Evolutionary conservation across 1,284 basidiomycete genomes (phyloP).

Genomic region (Filobasidium uniguttulatum): DNA sequence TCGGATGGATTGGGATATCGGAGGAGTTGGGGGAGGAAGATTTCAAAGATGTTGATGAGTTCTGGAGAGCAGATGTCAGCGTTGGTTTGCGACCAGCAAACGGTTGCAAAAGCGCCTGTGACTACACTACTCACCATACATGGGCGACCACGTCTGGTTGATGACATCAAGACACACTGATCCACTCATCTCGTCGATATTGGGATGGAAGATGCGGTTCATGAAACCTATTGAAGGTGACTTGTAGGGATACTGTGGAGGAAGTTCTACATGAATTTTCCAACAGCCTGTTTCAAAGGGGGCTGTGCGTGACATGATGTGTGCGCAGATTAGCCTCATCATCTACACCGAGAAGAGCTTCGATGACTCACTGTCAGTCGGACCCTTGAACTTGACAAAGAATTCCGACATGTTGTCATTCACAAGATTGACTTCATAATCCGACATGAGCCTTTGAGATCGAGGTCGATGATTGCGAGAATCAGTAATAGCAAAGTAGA

Average conservation of each 20-base stretch:
- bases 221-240: slow-evolving; percentile 98
- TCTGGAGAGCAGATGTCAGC: slow-evolving; percentile 44
- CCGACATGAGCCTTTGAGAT: slow-evolving; percentile 75
- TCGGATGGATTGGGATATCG: slow-evolving; percentile 97
- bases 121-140: slow-evolving; percentile 68
- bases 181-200: slow-evolving; percentile 93
- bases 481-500: slow-evolving; percentile 2
- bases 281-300: slow-evolving; percentile 92
- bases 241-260: slow-evolving; percentile 97
- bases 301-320: slow-evolving; percentile 44
- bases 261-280: slow-evolving; percentile 99
- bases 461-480: background rate
- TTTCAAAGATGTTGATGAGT: slow-evolving; percentile 99
- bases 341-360: slow-evolving; percentile 4
- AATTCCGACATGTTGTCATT: slow-evolving; percentile 99
- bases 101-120: no score
- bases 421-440: slow-evolving; percentile 90
- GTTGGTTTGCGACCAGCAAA: no score
- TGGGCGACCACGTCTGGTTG: slow-evolving; percentile 98
- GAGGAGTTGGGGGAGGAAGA: slow-evolving; percentile 89
- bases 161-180: slow-evolving; percentile 94
- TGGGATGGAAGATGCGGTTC: slow-evolving; percentile 99
- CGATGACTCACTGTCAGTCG: slow-evolving; percentile 66
- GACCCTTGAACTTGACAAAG: slow-evolving; percentile 89
- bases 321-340: no score